Evolutionary conservation across 164 flowering plant genomes (phyloP).

Genomic region (Chloranthus sessilifolius): DNA sequence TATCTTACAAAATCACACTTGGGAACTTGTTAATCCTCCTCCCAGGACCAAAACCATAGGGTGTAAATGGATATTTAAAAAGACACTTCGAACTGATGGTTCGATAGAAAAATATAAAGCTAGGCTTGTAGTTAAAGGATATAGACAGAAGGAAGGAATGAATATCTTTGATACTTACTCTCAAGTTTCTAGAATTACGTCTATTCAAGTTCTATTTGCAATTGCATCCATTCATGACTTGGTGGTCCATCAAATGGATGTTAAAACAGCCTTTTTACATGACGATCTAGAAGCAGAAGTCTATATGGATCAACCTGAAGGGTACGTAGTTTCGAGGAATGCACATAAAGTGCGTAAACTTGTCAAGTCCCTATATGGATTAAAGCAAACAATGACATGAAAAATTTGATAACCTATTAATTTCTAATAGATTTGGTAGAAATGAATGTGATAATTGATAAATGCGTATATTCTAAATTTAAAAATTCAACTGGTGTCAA

Average conservation of each 20-base stretch:
- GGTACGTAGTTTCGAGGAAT: background rate
- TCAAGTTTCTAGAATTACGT: background rate
- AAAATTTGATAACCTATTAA: too few species aligned
- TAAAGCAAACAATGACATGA: too few species aligned
- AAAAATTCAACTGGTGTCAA: too few species aligned
- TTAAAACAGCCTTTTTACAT: background rate
- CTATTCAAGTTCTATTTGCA: background rate
- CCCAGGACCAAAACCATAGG: background rate
- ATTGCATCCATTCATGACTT: background rate
- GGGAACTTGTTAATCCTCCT: background rate
- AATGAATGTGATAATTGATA: too few species aligned
- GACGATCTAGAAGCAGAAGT: too few species aligned
- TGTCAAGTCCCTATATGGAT: too few species aligned
- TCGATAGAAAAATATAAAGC: background rate
- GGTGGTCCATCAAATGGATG: background rate
- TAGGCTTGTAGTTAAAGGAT: background rate
- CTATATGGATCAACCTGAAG: background rate
- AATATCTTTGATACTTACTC: background rate
- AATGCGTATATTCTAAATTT: too few species aligned
- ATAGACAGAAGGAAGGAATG: background rate
- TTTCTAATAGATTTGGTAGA: too few species aligned
- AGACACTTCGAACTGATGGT: background rate
- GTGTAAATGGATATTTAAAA: background rate
- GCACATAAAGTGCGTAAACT: background rate
- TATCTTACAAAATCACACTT: background rate